phyloP scores from a whole-genome alignment of 805 yeast genomes.

The Candida montana region DNA sequence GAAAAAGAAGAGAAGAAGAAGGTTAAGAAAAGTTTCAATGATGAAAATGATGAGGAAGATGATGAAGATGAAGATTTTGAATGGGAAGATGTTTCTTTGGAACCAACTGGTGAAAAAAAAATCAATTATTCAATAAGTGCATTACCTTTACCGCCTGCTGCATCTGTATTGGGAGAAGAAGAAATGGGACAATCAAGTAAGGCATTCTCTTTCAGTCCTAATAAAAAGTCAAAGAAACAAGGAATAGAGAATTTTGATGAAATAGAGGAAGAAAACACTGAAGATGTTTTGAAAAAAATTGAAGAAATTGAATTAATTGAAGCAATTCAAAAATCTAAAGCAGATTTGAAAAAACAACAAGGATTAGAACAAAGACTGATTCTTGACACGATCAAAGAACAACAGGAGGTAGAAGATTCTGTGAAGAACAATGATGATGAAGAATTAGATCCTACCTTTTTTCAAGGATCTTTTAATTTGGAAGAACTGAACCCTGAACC shows the following conservation, averaged over 20 bases:
- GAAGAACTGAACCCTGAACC: not conserved
- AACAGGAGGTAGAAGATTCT: slow-evolving; percentile 19
- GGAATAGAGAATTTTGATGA: slow-evolving; percentile 10
- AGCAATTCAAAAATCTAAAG: slow-evolving; percentile 41
- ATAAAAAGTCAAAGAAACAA: slow-evolving; percentile 10
- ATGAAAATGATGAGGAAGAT: slow-evolving; percentile 18
- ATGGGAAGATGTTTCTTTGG: slow-evolving; percentile 64
- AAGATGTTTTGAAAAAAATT: slow-evolving; percentile 23
- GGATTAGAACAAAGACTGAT: slow-evolving; percentile 24
- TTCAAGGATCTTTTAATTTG: slow-evolving; percentile 26
- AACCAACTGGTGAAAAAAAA: slow-evolving; percentile 22
- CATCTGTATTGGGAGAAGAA: slow-evolving; percentile 9
- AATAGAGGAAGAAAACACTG: slow-evolving; percentile 20
- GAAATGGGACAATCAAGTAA: slow-evolving; percentile 14
- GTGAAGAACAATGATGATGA: slow-evolving; percentile 18
- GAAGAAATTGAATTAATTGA: slow-evolving; percentile 34
- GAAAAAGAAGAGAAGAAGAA: slow-evolving; percentile 25
- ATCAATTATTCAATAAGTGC: slow-evolving; percentile 39
- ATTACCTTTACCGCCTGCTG: slow-evolving; percentile 31
- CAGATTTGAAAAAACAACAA: slow-evolving; percentile 39
- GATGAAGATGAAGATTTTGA: slow-evolving; percentile 37
- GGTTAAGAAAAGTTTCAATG: slow-evolving; percentile 6
- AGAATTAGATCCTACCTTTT: slow-evolving; percentile 25
- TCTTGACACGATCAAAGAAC: slow-evolving; percentile 29
- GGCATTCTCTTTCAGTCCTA: slow-evolving; percentile 20